A percentile compares a stretch with the other conserved stretches of the same genome.
These are phyloP conservation scores for Westerdykella ornata DNA, from an alignment of 2,329 filamentous ascomycete species.

Conservation along the genomic window DNA sequence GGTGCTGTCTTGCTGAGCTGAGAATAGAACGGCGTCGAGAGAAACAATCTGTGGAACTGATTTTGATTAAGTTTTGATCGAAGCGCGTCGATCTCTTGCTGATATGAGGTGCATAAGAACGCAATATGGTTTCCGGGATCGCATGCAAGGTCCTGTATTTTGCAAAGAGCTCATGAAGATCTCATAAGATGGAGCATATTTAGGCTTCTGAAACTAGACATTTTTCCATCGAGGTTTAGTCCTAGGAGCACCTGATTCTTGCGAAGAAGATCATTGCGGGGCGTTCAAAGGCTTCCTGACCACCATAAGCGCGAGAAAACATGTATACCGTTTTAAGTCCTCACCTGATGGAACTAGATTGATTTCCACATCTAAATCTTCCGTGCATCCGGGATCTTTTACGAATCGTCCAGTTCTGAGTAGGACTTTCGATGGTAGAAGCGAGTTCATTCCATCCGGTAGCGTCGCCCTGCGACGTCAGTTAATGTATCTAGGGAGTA, in stretches of 20 bases:
- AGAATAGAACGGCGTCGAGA: constrained; percentile 23
- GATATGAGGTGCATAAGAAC: constrained; percentile 25
- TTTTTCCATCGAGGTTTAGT: constrained; percentile 17
- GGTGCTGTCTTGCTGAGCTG: not conserved
- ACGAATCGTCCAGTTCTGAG: constrained; percentile 28
- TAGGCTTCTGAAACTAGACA: constrained; percentile 22
- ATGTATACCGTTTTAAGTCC: not conserved
- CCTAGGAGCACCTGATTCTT: constrained; percentile 24
- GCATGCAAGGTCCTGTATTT: constrained; percentile 21
- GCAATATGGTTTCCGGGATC: constrained; percentile 25
- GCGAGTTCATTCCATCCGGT: constrained; percentile 25
- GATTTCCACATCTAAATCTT: constrained; percentile 25
- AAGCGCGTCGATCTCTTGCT: constrained; percentile 17
- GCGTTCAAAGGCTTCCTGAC: constrained; percentile 24
- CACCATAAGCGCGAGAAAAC: constrained; percentile 5
- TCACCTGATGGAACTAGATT: constrained; percentile 27
- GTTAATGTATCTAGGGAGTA: not conserved
- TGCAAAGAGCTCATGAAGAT: constrained; percentile 21
- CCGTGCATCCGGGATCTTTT: constrained; percentile 22
- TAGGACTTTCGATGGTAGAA: constrained; percentile 26
- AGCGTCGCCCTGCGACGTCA: constrained; percentile 21
- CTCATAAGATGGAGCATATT: constrained; percentile 27
- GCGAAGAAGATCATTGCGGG: constrained; percentile 17
- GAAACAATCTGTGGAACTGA: constrained; percentile 21
- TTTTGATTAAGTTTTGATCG: constrained; percentile 19